A percentile compares a stretch with the other conserved stretches of the same genome.
These are phyloP conservation scores for Colletotrichum scovillei DNA, from an alignment of 2,329 filamentous ascomycete species.

Conservation along the genomic window DNA sequence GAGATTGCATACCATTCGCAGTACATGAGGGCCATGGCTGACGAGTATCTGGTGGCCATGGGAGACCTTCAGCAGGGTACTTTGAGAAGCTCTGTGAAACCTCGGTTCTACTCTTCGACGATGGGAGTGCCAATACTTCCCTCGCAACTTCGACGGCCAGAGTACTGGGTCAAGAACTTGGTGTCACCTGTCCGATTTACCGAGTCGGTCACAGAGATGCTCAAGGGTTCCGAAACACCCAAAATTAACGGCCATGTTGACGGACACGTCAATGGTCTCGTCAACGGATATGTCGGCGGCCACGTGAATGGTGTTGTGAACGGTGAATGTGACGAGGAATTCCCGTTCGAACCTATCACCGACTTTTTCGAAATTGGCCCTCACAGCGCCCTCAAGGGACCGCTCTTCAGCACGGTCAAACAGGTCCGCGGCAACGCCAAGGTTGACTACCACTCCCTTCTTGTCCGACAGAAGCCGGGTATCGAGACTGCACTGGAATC, in stretches of 20 bases:
- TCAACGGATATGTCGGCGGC: not conserved
- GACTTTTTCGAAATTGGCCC: conserved; percentile 61
- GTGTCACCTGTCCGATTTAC: conserved; percentile 57
- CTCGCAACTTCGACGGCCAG: conserved; percentile 36
- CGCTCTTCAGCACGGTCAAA: conserved; percentile 46
- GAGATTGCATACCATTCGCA: conserved; percentile 65
- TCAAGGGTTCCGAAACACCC: not conserved
- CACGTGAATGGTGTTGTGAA: not conserved
- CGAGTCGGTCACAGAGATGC: conserved; percentile 49
- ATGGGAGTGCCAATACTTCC: not conserved
- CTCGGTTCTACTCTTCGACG: conserved; percentile 33
- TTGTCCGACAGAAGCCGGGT: conserved; percentile 1
- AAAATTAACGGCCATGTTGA: not conserved
- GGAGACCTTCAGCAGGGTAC: conserved; percentile 6
- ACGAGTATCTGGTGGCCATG: conserved; percentile 45
- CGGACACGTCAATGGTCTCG: not conserved
- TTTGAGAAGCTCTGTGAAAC: conserved; percentile 1
- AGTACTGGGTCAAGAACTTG: conserved; percentile 59
- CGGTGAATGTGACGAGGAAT: not conserved
- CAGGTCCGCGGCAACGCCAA: not conserved
- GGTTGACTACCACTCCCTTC: conserved; percentile 26
- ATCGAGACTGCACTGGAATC: conserved; percentile 18
- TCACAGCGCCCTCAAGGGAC: conserved; percentile 60
- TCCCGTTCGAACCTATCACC: conserved; percentile 34
- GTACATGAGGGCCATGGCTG: conserved; percentile 58